Evolutionary conservation across 495 filamentous ascomycete species (phyloP).

Genomic region (Neurospora sublineolata): DNA sequence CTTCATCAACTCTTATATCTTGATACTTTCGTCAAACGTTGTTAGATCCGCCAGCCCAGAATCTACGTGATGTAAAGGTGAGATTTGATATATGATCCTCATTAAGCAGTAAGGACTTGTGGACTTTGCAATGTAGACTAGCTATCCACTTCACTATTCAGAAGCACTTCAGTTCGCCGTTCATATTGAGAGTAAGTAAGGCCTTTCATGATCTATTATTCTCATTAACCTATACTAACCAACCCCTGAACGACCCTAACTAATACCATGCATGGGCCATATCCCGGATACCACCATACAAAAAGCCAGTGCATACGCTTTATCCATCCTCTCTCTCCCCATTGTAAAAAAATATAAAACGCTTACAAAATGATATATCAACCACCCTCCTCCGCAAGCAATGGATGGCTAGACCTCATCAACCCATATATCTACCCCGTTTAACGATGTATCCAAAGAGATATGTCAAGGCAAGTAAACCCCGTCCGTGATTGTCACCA

Average conservation of each 20-base stretch:
- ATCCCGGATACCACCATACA: not conserved
- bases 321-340: not conserved
- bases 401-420: not conserved
- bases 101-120: not conserved
- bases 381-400: not conserved
- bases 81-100: not conserved
- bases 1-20: not conserved
- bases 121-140: not conserved
- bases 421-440: not conserved
- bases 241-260: not conserved
- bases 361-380: not conserved
- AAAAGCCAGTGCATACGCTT: not conserved
- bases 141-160: not conserved
- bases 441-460: not conserved
- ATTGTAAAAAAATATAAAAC: not conserved
- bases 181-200: not conserved
- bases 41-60: not conserved
- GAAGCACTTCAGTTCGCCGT: not conserved
- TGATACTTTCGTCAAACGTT: not conserved
- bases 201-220: not conserved
- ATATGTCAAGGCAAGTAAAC: not conserved
- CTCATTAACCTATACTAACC: not conserved
- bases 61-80: not conserved
- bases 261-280: not conserved
- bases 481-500: not conserved